Evolutionary conservation across 2,329 filamentous ascomycete genomes (phyloP).

Genomic region (Apiospora malaysiana): DNA sequence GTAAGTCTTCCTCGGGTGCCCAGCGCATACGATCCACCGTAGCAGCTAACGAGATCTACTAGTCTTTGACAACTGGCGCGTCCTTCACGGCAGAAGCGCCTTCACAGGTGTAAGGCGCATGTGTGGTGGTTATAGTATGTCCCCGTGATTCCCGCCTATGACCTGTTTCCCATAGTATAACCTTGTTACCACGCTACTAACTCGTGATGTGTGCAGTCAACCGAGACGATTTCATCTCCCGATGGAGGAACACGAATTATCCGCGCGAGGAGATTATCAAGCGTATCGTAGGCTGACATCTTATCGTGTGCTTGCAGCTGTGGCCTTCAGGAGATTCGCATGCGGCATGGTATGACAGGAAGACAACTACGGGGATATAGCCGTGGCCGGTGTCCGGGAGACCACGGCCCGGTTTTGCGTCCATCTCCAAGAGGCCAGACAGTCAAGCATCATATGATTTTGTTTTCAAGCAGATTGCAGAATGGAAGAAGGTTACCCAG

Average conservation of each 20-base stretch:
- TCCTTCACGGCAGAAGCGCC: constrained; percentile 82
- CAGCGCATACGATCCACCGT: not conserved
- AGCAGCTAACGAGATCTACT: constrained; percentile 17
- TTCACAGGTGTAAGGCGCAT: constrained; percentile 88
- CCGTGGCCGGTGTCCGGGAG: not conserved
- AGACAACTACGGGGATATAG: not conserved
- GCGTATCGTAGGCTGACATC: constrained; percentile 36
- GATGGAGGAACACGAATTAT: constrained; percentile 75
- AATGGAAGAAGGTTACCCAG: constrained; percentile 16
- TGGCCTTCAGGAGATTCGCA: not conserved
- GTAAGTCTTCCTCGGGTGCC: constrained; percentile 55
- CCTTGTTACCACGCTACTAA: not conserved
- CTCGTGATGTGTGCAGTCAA: constrained; percentile 61
- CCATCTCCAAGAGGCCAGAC: not conserved
- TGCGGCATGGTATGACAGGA: constrained; percentile 3
- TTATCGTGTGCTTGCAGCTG: not conserved
- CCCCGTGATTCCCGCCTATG: constrained; percentile 17
- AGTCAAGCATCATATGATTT: constrained; percentile 14
- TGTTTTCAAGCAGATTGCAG: not conserved
- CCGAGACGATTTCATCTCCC: constrained; percentile 80
- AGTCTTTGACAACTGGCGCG: constrained; percentile 97
- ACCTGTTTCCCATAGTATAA: constrained; percentile 24
- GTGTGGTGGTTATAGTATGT: constrained; percentile 88
- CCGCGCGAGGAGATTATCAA: constrained; percentile 50
- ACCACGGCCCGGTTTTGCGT: not conserved